Base-by-base conservation (phyloP, 1,284 basidiomycete species). In the Ceratobasidium sp. region DNA sequence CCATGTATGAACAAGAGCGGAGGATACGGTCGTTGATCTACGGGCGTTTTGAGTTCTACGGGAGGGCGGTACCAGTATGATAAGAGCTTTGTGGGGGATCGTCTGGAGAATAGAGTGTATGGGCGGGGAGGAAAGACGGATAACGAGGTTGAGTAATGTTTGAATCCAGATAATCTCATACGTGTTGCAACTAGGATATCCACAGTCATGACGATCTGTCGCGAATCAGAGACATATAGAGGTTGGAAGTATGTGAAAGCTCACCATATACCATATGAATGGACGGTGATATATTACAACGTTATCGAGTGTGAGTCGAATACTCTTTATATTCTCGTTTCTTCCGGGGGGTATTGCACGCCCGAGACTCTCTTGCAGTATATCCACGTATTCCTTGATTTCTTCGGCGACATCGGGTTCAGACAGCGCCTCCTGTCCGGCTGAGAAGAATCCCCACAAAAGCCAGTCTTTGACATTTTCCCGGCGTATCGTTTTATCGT, bases 1-100 rank as follows among this genome's bases (percentile, higher is more conserved):
- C 91, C 91, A 78, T 92, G 91, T 0, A 92, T 82, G 81, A 92
- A 91, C 12, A 92, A 82, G 13, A 92, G 84, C 0, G 91, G 90
- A 12, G 85, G 84, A 79, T 87, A 2, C 46, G 26, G 46, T 26
- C 38, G 6, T 7, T 3, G 15, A 23, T n/a, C 3, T 23, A n/a
- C 6, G 15, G 23, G 44, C 1, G 3, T 13, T 50, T 50, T 13
- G 5, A n/a, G 42, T 20, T 12, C 3, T 6, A 10, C 17, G 26
- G 54, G 90, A 0, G 90, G 90, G 0, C 89, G 87, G 81, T 90
- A 89, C 91, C 91, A 92, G 82, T 91, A 92, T 0, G 90, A 86
- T 6, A 91, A 80, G 2, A 86, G 81, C 0, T 85, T 81, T 23
- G 85, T 82, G 0, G 83, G 80, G 0, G 89, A 87, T 1, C 81